A percentile compares a stretch with the other conserved stretches of the same genome.
phyloP scores from a whole-genome alignment of 352 stramenopile species.

The Albugo candida region DNA sequence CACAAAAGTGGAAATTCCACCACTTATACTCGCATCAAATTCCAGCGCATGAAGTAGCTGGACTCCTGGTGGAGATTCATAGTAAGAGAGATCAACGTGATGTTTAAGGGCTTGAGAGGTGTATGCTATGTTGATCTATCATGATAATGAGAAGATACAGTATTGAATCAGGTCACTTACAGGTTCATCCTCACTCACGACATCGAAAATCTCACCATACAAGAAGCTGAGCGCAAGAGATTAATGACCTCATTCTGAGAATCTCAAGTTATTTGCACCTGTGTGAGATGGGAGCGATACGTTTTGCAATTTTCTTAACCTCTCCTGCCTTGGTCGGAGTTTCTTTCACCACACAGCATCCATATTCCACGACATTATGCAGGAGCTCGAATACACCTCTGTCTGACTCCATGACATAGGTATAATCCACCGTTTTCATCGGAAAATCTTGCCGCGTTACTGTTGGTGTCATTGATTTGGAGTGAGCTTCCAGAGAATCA shows the following conservation, averaged over 20 bases:
- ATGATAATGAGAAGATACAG: no score
- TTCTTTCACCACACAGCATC: slow-evolving; percentile 52
- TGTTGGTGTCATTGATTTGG: slow-evolving; percentile 23
- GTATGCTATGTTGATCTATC: slow-evolving; percentile 89
- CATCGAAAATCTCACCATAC: slow-evolving; percentile 74
- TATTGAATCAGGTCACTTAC: slow-evolving; percentile 13
- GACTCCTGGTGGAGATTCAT: slow-evolving; percentile 90
- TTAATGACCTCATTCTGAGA: neutral
- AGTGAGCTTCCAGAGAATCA: slow-evolving; percentile 22
- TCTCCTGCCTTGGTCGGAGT: slow-evolving; percentile 28
- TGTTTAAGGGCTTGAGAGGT: slow-evolving; percentile 78
- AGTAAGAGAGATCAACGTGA: slow-evolving; percentile 92
- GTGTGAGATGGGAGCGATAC: slow-evolving; percentile 61
- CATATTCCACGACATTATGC: slow-evolving; percentile 44
- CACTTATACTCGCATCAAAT: slow-evolving; percentile 71
- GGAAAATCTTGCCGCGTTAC: slow-evolving; percentile 21
- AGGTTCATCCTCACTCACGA: slow-evolving; percentile 58
- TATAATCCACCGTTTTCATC: slow-evolving; percentile 40
- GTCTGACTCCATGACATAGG: slow-evolving; percentile 41
- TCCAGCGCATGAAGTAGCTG: slow-evolving; percentile 87
- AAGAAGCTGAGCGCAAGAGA: slow-evolving; percentile 25
- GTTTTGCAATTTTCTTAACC: slow-evolving; percentile 59
- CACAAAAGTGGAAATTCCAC: slow-evolving; percentile 70
- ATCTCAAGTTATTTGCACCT: slow-evolving; percentile 17
- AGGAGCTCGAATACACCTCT: slow-evolving; percentile 43